These are phyloP conservation scores for Lecanosticta acicola DNA, from an alignment of 2,329 filamentous ascomycete species.

Conservation along the genomic window DNA sequence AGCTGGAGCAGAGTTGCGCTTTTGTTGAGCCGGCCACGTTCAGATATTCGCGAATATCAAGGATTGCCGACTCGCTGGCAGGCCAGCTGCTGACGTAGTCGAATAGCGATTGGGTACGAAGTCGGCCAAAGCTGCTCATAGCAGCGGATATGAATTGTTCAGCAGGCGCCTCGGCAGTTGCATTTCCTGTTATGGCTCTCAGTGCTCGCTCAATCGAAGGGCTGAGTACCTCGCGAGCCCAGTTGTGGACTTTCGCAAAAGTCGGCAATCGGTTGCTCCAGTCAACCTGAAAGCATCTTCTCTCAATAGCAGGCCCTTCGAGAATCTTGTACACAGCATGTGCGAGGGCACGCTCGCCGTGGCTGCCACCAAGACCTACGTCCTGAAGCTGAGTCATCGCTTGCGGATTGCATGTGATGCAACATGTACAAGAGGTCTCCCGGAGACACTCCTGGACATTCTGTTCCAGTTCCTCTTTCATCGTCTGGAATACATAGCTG, in stretches of 20 bases:
- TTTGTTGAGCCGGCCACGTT: constrained; percentile 65
- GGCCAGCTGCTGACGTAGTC: constrained; percentile 76
- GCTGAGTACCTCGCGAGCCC: constrained; percentile 63
- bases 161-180: constrained; percentile 10
- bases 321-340: constrained; percentile 64
- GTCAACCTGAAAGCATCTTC: constrained; percentile 56
- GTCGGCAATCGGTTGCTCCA: constrained; percentile 54
- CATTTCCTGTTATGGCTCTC: constrained; percentile 20
- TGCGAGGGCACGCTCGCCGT: constrained; percentile 65
- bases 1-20: constrained; percentile 63
- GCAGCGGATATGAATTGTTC: constrained; percentile 67
- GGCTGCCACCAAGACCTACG: constrained; percentile 64
- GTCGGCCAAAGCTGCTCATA: constrained; percentile 59
- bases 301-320: constrained; percentile 53
- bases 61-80: constrained; percentile 61
- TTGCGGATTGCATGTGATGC: constrained; percentile 19
- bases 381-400: constrained; percentile 43
- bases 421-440: constrained; percentile 33
- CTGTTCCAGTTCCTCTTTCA: constrained; percentile 18
- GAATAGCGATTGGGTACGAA: constrained; percentile 67
- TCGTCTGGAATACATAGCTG: constrained; percentile 22
- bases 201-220: constrained; percentile 56
- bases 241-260: constrained; percentile 56
- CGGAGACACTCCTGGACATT: constrained; percentile 37
- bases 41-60: constrained; percentile 62